Conservation (phyloP, 768 basidiomycete genomes). For the Lentinula guzmanii region DNA sequence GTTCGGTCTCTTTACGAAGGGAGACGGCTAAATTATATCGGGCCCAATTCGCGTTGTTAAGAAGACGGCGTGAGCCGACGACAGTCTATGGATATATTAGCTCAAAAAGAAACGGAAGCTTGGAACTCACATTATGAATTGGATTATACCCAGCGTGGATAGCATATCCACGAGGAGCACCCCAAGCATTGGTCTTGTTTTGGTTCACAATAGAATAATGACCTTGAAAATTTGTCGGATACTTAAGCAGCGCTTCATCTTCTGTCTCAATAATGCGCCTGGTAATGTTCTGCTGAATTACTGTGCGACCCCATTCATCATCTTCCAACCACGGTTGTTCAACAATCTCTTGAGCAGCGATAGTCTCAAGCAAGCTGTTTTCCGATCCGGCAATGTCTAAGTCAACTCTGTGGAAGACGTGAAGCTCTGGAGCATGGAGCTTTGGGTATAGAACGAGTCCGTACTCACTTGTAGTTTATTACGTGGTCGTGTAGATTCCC, state of each 20-base stretch:
- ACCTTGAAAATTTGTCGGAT: slow-evolving; percentile 51
- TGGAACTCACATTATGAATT: slow-evolving; percentile 37
- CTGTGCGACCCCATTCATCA: slow-evolving; percentile 52
- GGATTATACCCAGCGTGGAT: slow-evolving; percentile 56
- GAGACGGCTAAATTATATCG: slow-evolving; percentile 57
- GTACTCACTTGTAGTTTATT: slow-evolving; percentile 50
- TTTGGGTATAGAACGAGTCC: background rate
- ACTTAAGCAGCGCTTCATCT: slow-evolving; percentile 43
- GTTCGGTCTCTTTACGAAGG: slow-evolving; percentile 56
- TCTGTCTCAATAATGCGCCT: slow-evolving; percentile 45
- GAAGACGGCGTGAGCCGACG: slow-evolving; percentile 51
- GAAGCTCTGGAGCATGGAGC: background rate
- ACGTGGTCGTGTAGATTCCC: slow-evolving; percentile 66
- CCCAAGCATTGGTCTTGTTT: slow-evolving; percentile 50
- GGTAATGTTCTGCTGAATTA: slow-evolving; percentile 48
- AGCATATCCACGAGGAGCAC: slow-evolving; percentile 49
- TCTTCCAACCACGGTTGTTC: slow-evolving; percentile 53
- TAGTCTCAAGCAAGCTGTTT: slow-evolving; percentile 51
- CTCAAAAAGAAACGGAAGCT: background rate
- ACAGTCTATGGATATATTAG: slow-evolving; percentile 33
- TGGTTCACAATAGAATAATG: slow-evolving; percentile 51
- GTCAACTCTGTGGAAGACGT: slow-evolving; percentile 38
- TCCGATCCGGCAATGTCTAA: slow-evolving; percentile 55
- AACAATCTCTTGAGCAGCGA: slow-evolving; percentile 42
- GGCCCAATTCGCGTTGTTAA: slow-evolving; percentile 63